A percentile compares a stretch with the other conserved stretches of the same genome.
Evolutionary conservation across 2,329 filamentous ascomycete species (phyloP).

Genomic region (Neurospora sp.): DNA sequence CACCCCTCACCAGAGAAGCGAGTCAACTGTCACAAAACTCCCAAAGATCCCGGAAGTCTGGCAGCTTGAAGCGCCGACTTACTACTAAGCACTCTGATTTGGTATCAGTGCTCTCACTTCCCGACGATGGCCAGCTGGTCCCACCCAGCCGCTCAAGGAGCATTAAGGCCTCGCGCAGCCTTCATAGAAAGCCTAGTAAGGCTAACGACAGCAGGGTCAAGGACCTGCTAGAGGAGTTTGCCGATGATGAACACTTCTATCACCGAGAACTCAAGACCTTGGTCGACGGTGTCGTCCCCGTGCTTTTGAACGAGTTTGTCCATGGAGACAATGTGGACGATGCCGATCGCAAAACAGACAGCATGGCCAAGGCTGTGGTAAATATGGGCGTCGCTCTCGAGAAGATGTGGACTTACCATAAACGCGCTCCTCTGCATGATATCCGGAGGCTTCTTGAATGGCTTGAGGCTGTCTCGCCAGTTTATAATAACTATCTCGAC

Average conservation of each 20-base stretch:
- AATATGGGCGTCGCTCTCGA: constrained; percentile 90
- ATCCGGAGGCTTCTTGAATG: constrained; percentile 65
- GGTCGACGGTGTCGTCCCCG: constrained; percentile 90
- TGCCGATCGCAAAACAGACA: constrained; percentile 42
- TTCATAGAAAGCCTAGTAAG: constrained; percentile 62
- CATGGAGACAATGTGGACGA: constrained; percentile 56
- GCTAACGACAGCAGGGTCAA: constrained; percentile 58
- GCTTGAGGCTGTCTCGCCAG: constrained; percentile 66
- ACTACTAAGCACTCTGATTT: constrained; percentile 92
- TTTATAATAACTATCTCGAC: constrained; percentile 78
- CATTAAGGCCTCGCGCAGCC: constrained; percentile 66
- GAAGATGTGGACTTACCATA: constrained; percentile 71
- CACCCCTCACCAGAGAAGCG: constrained; percentile 36
- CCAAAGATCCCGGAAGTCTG: constrained; percentile 25
- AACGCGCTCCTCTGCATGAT: constrained; percentile 66
- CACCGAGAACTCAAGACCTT: constrained; percentile 84
- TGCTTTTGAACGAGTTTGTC: constrained; percentile 76
- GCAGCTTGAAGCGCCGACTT: constrained; percentile 58
- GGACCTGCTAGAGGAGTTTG: constrained; percentile 71
- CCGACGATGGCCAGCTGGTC: constrained; percentile 40
- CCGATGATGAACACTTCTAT: constrained; percentile 78
- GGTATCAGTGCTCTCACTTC: constrained; percentile 80
- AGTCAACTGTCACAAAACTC: constrained; percentile 24
- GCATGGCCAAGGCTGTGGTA: constrained; percentile 76
- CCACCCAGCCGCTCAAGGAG: constrained; percentile 52